Base-by-base conservation (phyloP, 768 basidiomycete species). In the Pulveroboletus sp. region DNA sequence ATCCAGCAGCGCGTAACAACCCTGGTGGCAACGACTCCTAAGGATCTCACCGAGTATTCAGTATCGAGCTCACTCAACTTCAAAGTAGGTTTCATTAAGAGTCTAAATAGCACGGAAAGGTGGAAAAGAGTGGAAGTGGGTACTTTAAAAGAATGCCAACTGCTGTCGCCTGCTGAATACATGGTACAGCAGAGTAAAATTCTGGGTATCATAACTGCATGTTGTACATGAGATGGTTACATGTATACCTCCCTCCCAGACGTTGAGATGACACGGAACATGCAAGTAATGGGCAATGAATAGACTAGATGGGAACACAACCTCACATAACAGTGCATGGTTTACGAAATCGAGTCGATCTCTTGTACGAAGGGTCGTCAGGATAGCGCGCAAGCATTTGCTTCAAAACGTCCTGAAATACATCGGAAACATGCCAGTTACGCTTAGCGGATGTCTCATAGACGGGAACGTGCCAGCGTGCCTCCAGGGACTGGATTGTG, bases 401-500 rank as follows among this genome's bases (percentile, higher is more conserved):
- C 54, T 77, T 76, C 41, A 89, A 70, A 27, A 91, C 75, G 52
- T 86, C 84, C 58, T 86, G 82, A 62, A 92, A 92, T 15, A 86
- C 88, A 35, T 89, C 86, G 8, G 70, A 70, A 46, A 92, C 76
- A 57, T 91, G 81, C 88, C 86, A 89, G 61, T 90, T 83, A 41
- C 80, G 75, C 66, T 91, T 92, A 9, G 89, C 87, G n/a, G 88
- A 90, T 3, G 89, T 92, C 70, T 92, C 90, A 62, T 86, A 91
- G 61, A 89, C 86, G 6, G 77, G 86, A n/a, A 89, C 69, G 13
- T 73, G 72, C 88, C 89, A 90, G 3, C 75, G 75, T 30, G 67
- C 73, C 17, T 84, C 79, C 10, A 89, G 77, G 9, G 78, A 69
- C 60, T 84, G 79, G 31, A 90, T 85, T 0, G 79, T 80, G 37